Base-by-base conservation (phyloP, 1,284 basidiomycete genomes). In the Thelephora terrestris region DNA sequence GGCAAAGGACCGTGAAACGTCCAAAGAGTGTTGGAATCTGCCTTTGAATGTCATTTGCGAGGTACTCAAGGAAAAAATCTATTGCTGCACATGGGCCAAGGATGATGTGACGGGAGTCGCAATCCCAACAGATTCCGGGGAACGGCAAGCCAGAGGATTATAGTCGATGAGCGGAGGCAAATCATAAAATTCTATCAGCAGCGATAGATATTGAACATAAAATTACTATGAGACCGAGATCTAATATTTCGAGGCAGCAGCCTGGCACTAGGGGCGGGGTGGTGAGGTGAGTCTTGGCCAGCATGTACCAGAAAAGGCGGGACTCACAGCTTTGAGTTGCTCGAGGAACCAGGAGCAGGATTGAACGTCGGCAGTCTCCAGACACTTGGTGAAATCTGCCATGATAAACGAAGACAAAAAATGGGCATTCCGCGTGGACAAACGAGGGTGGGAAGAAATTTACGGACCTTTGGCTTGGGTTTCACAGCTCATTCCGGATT, bases 301-400 rank as follows among this genome's bases (percentile, higher is more conserved):
- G n/a, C 20, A 48, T 20, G 29, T 9, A 9, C 27, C 49, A 43
- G 38, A 18, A 21, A 43, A 43, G 32, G 43, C 27, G 18, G 35
- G 20, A 65, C 86, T 61, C 61, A 89, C 85, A 50, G 85, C 84
- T 65, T 89, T 90, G 46, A 89, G 73, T 61, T 89, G 85, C 56
- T 90, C 85, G 36, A 90, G 78, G 57, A 85, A 89, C 75, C 80
- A 89, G n/a, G 78, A 73, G 67, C 86, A 90, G 17, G 81, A 80
- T 47, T 71, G 76, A 50, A 85, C 64, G 58, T 89, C 85, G 18
- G 80, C 81, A 64, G 80, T 81, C 60, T 89, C 85, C 45, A 90
- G 67, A 64, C 86, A 90, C 60, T 72, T 76, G 1, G 85, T 84
- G 64, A 89, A 87, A 39, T 88, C 82, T 83, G 53, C 6, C 47